phyloP scores from a whole-genome alignment of 768 basidiomycete genomes.

The Collybiopsis confluens region DNA sequence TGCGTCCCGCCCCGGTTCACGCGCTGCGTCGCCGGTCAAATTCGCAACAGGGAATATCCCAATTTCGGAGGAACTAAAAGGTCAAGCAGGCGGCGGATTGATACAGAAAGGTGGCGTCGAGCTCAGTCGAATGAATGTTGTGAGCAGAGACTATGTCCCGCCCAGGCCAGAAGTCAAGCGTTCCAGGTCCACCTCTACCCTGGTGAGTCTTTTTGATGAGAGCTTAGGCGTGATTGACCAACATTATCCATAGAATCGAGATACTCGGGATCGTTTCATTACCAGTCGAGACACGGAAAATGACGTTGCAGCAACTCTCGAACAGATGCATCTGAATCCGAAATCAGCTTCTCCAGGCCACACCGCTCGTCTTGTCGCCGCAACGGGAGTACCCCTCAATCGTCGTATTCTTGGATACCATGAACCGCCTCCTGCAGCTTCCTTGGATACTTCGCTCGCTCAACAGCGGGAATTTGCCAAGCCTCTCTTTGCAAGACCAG shows the following conservation, averaged over 20 bases:
- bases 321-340: constrained; percentile 56
- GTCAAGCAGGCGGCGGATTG: constrained; percentile 63
- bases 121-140: constrained; percentile 63
- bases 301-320: constrained; percentile 61
- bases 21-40: constrained; percentile 57
- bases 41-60: constrained; percentile 45
- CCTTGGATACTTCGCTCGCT: constrained; percentile 69
- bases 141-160: constrained; percentile 76
- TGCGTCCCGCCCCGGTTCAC: constrained; percentile 22
- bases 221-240: too few relatives aligned
- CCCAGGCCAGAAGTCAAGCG: constrained; percentile 57
- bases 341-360: constrained; percentile 67
- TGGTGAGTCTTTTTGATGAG: constrained; percentile 30
- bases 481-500: constrained; percentile 69
- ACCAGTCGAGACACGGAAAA: constrained; percentile 49
- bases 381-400: constrained; percentile 72
- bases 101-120: constrained; percentile 77
- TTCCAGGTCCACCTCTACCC: constrained; percentile 69
- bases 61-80: constrained; percentile 49
- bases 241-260: constrained; percentile 33
- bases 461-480: constrained; percentile 75
- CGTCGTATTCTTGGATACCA: constrained; percentile 86
- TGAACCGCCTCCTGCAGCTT: constrained; percentile 77
- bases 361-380: constrained; percentile 71
- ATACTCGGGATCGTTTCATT: constrained; percentile 68